phyloP scores from a whole-genome alignment of 257 asterid genomes.

The Haberlea rhodopensis region DNA sequence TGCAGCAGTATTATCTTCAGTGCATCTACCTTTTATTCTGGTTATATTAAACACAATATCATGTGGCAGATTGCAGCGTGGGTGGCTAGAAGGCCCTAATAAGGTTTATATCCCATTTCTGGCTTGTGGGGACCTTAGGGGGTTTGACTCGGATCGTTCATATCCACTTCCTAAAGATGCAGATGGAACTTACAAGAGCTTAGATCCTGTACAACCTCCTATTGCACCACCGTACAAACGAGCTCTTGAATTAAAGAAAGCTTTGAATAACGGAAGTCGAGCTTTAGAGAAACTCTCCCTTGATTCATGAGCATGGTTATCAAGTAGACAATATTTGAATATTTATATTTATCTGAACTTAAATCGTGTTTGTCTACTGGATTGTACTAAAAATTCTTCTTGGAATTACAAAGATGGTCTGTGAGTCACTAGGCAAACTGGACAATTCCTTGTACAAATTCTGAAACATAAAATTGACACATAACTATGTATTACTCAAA shows the following conservation, averaged over 20 bases:
- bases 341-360: not conserved
- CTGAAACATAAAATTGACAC: slow-evolving; percentile 21
- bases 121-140: slow-evolving; percentile 92
- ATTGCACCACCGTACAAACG: slow-evolving; percentile 98
- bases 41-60: not conserved
- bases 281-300: slow-evolving; percentile 61
- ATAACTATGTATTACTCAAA: not conserved
- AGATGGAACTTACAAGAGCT: slow-evolving; percentile 70
- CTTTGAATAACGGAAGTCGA: slow-evolving; percentile 59
- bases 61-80: slow-evolving; percentile 86
- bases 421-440: not conserved
- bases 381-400: not conserved
- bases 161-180: slow-evolving; percentile 76
- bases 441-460: slow-evolving; percentile 16
- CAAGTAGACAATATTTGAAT: not conserved
- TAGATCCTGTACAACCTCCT: slow-evolving; percentile 95
- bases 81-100: slow-evolving; percentile 93
- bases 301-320: slow-evolving; percentile 39
- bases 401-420: not conserved
- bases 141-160: slow-evolving; percentile 83
- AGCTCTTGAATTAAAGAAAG: slow-evolving; percentile 93
- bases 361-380: not conserved
- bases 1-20: not conserved
- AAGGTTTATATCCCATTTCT: slow-evolving; percentile 88
- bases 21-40: no score